A percentile compares a stretch with the other conserved stretches of the same genome.
Evolutionary conservation across 345 rosid genomes (phyloP).

Genomic region (Citrus trifoliata): DNA sequence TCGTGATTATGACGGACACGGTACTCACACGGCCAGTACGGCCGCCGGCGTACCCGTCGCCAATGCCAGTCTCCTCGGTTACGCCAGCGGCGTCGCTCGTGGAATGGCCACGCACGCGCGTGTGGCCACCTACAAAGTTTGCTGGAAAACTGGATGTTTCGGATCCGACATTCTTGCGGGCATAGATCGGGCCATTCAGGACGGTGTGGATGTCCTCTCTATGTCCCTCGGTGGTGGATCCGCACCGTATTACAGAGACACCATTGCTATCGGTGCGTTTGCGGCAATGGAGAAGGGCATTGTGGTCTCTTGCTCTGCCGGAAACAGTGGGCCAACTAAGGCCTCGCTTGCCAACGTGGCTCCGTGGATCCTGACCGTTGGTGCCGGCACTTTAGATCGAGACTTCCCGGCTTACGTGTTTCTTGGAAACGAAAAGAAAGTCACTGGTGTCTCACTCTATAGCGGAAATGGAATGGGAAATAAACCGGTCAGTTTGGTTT

Average conservation of each 20-base stretch:
- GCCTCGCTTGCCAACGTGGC: slow-evolving; percentile 74
- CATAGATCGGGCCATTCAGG: slow-evolving; percentile 67
- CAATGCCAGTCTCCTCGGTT: slow-evolving; percentile 78
- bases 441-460: slow-evolving; percentile 69
- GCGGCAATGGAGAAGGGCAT: slow-evolving; percentile 80
- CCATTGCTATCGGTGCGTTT: slow-evolving; percentile 68
- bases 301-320: slow-evolving; percentile 77
- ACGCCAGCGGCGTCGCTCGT: slow-evolving; percentile 74
- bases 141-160: slow-evolving; percentile 70
- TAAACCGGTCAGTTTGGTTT: slow-evolving; percentile 49
- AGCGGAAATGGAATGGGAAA: slow-evolving; percentile 65
- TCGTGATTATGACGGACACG: slow-evolving; percentile 78
- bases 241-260: slow-evolving; percentile 59
- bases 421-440: slow-evolving; percentile 46
- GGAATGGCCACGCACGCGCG: slow-evolving; percentile 82
- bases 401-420: slow-evolving; percentile 71
- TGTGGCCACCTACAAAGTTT: slow-evolving; percentile 79
- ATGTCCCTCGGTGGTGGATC: slow-evolving; percentile 82
- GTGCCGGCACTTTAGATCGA: slow-evolving; percentile 85
- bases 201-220: slow-evolving; percentile 91
- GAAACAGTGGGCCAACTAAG: slow-evolving; percentile 67
- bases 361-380: slow-evolving; percentile 95
- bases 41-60: slow-evolving; percentile 70
- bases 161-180: slow-evolving; percentile 84
- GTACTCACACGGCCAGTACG: slow-evolving; percentile 79